Conservation (phyloP, 2,329 filamentous ascomycete genomes). For the Phaeosphaeriaceae sp. region DNA sequence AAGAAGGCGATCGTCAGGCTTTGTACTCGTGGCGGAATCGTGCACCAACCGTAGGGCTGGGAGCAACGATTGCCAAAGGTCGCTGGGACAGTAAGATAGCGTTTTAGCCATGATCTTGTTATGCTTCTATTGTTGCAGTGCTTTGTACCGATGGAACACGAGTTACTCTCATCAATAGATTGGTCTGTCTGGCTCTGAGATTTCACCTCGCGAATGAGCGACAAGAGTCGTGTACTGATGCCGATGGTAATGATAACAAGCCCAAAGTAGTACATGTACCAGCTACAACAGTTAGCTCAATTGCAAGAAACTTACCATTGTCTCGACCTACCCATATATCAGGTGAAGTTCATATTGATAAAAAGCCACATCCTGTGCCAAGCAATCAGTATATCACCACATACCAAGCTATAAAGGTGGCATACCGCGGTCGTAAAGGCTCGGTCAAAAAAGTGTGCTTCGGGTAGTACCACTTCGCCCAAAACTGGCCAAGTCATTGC, state of each 20-base stretch:
- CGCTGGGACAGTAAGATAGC: constrained; percentile 52
- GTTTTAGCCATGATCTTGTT: constrained; percentile 26
- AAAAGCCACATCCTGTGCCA: constrained; percentile 31
- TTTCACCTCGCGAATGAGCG: constrained; percentile 18
- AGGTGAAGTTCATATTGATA: constrained; percentile 39
- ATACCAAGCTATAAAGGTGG: background rate
- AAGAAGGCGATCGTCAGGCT: constrained; percentile 53
- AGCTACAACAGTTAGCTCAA: constrained; percentile 16
- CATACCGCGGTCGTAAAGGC: constrained; percentile 40
- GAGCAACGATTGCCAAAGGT: constrained; percentile 52
- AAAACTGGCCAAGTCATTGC: constrained; percentile 24
- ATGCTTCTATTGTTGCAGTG: constrained; percentile 1
- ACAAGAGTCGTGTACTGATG: constrained; percentile 25
- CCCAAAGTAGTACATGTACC: constrained; percentile 45
- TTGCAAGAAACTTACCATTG: background rate
- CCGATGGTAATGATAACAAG: constrained; percentile 32
- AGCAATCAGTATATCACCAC: background rate
- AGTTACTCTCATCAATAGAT: background rate
- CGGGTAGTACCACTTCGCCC: constrained; percentile 29
- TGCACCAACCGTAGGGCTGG: constrained; percentile 51
- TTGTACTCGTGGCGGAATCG: constrained; percentile 57
- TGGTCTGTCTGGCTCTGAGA: constrained; percentile 11
- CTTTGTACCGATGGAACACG: background rate
- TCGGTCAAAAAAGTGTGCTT: constrained; percentile 28
- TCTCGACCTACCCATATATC: constrained; percentile 31